phyloP scores from a whole-genome alignment of 1,139 yeast genomes.

The Saccharomyces hybrid region DNA sequence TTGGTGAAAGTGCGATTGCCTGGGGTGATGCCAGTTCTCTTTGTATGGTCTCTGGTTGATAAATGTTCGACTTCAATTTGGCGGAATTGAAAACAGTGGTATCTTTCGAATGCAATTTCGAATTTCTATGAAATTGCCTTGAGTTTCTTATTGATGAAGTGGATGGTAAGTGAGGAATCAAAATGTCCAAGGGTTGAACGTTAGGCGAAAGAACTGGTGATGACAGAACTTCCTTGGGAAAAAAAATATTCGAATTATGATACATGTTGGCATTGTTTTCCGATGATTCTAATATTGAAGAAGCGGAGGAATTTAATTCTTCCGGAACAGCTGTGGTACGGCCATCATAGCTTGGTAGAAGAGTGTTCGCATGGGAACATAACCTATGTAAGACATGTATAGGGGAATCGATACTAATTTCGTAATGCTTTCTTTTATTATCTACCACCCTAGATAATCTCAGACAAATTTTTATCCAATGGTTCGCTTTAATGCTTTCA shows the following conservation, averaged over 20 bases:
- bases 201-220: slow-evolving; percentile 48
- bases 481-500: slow-evolving; percentile 76
- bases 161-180: slow-evolving; percentile 7
- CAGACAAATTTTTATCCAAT: slow-evolving; percentile 90
- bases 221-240: slow-evolving; percentile 35
- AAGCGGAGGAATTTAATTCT: slow-evolving; percentile 8
- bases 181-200: slow-evolving; percentile 41
- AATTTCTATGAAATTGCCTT: slow-evolving; percentile 6
- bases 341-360: slow-evolving; percentile 36
- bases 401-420: slow-evolving; percentile 88
- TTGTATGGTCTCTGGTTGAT: slow-evolving; percentile 44
- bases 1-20: slow-evolving; percentile 48
- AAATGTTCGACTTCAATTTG: slow-evolving; percentile 42
- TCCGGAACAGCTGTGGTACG: slow-evolving; percentile 11
- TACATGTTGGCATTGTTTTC: slow-evolving; percentile 8
- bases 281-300: slow-evolving; percentile 3
- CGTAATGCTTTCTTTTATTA: slow-evolving; percentile 76
- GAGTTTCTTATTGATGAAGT: slow-evolving; percentile 10
- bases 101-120: slow-evolving; percentile 6
- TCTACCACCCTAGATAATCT: slow-evolving; percentile 60
- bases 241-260: slow-evolving; percentile 35
- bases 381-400: slow-evolving; percentile 55
- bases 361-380: slow-evolving; percentile 70
- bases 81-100: slow-evolving; percentile 22
- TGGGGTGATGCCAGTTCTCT: slow-evolving; percentile 49